Base-by-base conservation (phyloP, 2,329 filamentous ascomycete species). In the Stachybotrys chartarum region DNA sequence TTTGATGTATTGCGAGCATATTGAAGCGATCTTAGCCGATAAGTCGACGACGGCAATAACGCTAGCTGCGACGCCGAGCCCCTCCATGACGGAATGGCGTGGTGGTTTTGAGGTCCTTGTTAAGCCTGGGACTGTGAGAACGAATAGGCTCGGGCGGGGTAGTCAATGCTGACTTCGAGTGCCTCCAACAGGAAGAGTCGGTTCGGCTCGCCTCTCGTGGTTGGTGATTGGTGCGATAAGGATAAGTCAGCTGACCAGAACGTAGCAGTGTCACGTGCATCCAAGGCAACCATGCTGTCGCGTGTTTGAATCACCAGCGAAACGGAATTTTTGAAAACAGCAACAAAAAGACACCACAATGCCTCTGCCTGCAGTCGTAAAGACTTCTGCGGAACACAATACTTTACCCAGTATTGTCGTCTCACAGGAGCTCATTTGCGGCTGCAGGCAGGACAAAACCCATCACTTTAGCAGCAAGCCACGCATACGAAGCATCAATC, bases 361-460 rank as follows among this genome's bases (percentile, higher is more conserved):
- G n/a, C n/a, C n/a, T 30, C 48, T 50, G n/a, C 48, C 48, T 50
- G 48, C 48, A 50, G 48, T 31, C 30, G 48, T 24, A 50, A 50
- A 50, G 50, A 35, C n/a, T 51, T 39, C 3, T 39, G 30, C 24
- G 50, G 50, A 39, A 30, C 31, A 39, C 31, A 30, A 42, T 51
- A n/a, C 31, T 51, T 51, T 51, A 6, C 50, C 31, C 50, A 51
- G 16, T 32, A 51, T 51, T 39, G 31, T 32, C n/a, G 50, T 18
- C 5, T 39, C 50, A 6, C 50, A 51, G 31, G 31, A 51, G 31
- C 50, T 32, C 50, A 6, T 51, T 39, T 51, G n/a, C 18, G 24
- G 50, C 50, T 51, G 50, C 50, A 51, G 50, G 50, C 50, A 51
- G 50, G 50, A 51, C 14, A 30, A 51, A 30, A 51, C 50, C 50